Evolutionary conservation across 2,329 filamentous ascomycete species (phyloP).

Genomic region (Calcarisporium arbuscula): DNA sequence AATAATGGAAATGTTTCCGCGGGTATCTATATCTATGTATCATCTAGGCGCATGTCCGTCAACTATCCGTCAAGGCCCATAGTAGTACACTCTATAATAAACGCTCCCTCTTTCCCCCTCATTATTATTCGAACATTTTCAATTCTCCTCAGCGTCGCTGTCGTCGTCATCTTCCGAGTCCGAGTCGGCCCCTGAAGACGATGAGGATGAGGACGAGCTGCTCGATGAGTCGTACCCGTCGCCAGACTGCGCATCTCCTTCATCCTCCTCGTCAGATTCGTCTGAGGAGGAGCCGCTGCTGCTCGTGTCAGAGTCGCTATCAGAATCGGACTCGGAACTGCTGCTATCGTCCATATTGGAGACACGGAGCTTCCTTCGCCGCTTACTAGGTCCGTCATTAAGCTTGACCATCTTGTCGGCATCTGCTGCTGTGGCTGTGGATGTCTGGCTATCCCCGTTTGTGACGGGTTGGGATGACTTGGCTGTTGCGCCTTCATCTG

Average conservation of each 20-base stretch:
- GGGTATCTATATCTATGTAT: no score
- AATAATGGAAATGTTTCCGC: no score
- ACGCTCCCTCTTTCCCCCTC: no score
- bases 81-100: no score
- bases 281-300: constrained; percentile 29
- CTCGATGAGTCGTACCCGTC: constrained; percentile 28
- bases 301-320: constrained; percentile 24
- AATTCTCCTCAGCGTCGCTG: constrained; percentile 5
- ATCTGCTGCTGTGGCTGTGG: constrained; percentile 16
- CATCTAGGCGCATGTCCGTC: no score
- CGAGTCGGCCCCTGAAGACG: constrained; percentile 26
- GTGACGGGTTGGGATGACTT: constrained; percentile 23
- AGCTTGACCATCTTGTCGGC: constrained; percentile 34
- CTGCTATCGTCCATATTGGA: constrained; percentile 34
- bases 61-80: no score
- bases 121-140: no score
- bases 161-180: constrained; percentile 23
- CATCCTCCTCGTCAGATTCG: constrained; percentile 21
- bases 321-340: constrained; percentile 26
- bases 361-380: constrained; percentile 46
- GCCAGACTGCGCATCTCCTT: constrained; percentile 11
- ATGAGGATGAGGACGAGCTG: constrained; percentile 36
- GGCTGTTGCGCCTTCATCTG: constrained; percentile 22
- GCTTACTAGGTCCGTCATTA: constrained; percentile 43
- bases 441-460: constrained; percentile 19